Conservation (phyloP, 768 basidiomycete species). For the Termitomyces sp. region DNA sequence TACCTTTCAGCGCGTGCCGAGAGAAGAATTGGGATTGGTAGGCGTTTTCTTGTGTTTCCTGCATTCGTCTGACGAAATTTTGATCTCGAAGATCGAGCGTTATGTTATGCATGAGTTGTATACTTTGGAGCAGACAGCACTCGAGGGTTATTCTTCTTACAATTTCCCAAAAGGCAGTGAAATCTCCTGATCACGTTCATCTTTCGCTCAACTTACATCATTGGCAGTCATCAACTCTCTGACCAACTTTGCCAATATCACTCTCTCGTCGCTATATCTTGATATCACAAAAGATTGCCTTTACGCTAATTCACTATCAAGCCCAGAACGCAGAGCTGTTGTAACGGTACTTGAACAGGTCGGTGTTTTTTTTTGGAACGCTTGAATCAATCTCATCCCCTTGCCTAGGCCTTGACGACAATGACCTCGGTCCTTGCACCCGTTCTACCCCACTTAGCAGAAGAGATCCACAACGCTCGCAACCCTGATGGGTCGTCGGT, state of each 20-base stretch:
- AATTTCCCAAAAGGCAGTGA: slow-evolving; percentile 76
- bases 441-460: slow-evolving; percentile 84
- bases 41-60: slow-evolving; percentile 18
- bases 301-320: slow-evolving; percentile 60
- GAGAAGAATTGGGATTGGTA: slow-evolving; percentile 59
- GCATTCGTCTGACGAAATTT: background rate
- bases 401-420: slow-evolving; percentile 52
- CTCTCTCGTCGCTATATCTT: slow-evolving; percentile 87
- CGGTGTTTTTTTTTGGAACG: background rate
- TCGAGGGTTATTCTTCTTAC: slow-evolving; percentile 65
- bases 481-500: slow-evolving; percentile 44
- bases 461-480: slow-evolving; percentile 67
- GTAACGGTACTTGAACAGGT: slow-evolving; percentile 73
- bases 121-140: slow-evolving; percentile 59
- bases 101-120: slow-evolving; percentile 85
- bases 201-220: background rate
- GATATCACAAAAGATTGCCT: slow-evolving; percentile 88
- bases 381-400: slow-evolving; percentile 6
- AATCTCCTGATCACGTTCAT: slow-evolving; percentile 6
- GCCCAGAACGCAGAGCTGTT: slow-evolving; percentile 54
- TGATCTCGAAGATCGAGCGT: slow-evolving; percentile 57
- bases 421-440: slow-evolving; percentile 76
- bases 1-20: slow-evolving; percentile 30
- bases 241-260: slow-evolving; percentile 74
- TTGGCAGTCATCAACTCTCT: slow-evolving; percentile 63